Percentiles rank a stretch among this genome's conserved stretches.
phyloP scores from a whole-genome alignment of 2,329 filamentous ascomycete species.

The Nemania abortiva region DNA sequence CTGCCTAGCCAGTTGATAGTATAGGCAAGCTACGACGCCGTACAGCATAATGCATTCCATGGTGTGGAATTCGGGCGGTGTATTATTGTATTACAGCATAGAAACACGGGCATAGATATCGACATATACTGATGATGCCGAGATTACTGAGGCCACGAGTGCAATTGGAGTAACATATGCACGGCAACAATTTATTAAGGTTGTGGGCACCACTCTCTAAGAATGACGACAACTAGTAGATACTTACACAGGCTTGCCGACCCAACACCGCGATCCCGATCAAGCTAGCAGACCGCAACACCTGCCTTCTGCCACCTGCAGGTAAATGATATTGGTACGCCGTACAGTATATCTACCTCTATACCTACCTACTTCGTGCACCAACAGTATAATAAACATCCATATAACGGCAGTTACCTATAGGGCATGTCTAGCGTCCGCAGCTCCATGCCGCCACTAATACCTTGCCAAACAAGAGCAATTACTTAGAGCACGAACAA shows the following conservation, averaged over 20 bases:
- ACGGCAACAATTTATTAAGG: background rate
- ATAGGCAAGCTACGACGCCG: background rate
- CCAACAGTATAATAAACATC: no score
- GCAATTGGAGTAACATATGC: background rate
- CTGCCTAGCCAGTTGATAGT: no score
- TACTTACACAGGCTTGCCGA: background rate
- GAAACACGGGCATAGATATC: background rate
- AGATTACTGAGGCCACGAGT: background rate
- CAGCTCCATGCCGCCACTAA: no score
- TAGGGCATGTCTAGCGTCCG: no score
- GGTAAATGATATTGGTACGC: background rate
- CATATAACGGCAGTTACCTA: background rate
- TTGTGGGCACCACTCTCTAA: background rate
- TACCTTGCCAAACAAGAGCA: no score
- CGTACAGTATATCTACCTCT: no score
- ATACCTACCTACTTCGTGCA: no score
- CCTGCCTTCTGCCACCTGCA: background rate
- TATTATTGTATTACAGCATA: background rate
- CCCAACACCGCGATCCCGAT: background rate
- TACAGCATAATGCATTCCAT: background rate
- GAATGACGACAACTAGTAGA: background rate
- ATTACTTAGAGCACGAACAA: no score
- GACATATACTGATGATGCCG: background rate
- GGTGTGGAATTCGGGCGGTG: background rate
- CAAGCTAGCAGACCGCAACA: background rate